Percentiles rank a stretch among this genome's conserved stretches.
phyloP scores from a whole-genome alignment of 139 green algal genomes.

The Ettlia oleoabundans region DNA sequence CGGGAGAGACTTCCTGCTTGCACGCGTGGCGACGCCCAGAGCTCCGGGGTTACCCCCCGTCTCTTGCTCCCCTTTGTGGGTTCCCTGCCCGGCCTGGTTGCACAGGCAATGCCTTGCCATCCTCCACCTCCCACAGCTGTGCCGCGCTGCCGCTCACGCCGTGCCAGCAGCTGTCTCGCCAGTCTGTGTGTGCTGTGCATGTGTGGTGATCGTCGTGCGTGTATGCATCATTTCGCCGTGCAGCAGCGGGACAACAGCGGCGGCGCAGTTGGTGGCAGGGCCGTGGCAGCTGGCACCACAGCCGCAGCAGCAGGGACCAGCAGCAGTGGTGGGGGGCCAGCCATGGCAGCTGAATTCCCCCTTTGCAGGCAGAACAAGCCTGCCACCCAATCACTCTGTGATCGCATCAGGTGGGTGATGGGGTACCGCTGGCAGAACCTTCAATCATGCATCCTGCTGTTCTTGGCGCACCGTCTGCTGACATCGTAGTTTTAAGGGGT shows the following conservation, averaged over 20 bases:
- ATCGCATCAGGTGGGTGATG: background rate
- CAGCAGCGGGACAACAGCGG: background rate
- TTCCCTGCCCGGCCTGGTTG: background rate
- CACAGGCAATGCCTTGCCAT: background rate
- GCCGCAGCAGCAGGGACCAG: background rate
- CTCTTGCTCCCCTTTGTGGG: background rate
- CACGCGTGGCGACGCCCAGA: conserved; percentile 1
- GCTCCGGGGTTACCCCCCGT: background rate
- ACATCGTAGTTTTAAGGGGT: too few species aligned
- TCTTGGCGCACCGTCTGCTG: too few species aligned
- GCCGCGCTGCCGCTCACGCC: too few species aligned
- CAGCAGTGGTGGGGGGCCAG: background rate
- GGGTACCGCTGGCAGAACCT: too few species aligned
- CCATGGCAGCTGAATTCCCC: background rate
- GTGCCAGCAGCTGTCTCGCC: too few species aligned
- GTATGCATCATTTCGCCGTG: background rate
- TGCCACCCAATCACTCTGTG: background rate
- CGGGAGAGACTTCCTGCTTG: conserved; percentile 16
- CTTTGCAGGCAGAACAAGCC: background rate
- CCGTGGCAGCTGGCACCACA: background rate
- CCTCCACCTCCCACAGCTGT: too few species aligned
- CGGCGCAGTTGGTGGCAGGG: background rate
- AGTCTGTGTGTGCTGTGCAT: background rate
- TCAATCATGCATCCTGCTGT: too few species aligned
- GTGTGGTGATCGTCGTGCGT: background rate